Evolutionary conservation across 2,329 filamentous ascomycete genomes (phyloP), one percentile per base, ranked within the genome.

Genomic region (Beauveria medogensis): DNA sequence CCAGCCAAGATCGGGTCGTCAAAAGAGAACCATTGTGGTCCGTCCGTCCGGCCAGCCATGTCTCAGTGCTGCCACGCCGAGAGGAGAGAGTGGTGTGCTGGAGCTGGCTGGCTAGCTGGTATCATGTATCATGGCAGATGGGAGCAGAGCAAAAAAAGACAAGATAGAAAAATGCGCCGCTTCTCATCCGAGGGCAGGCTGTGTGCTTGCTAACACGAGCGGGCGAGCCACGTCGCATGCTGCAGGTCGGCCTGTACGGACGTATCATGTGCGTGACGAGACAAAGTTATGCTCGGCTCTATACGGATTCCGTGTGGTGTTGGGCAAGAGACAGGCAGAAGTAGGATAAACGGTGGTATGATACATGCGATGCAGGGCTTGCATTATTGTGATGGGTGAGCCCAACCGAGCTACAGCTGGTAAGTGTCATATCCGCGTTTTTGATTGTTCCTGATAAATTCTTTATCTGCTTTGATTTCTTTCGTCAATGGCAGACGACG

Each of bases 221-320:
- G 34, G 34, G 34, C 34, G 34, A 58, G 58, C 58, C 58, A 60
- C 58, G 58, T 60, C 24, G 58, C 58, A 53, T 60, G 50, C 46
- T 30, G 26, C 47, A 22, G 34, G 34, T 37, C 34, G 34, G 28
- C 22, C 40, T 28, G 52, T 50, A 37, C 34, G 5, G 6, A 37
- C 30, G 43, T 51, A 46, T 51, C 20, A 47, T 48, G 55, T 51
- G 41, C 24, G 43, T 20, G 37, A 46, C 50, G 57, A 47, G 34
- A 59, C 48, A 37, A 53, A 37, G 24, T 53, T 48, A 59, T 50
- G 30, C 28, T 8, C 28, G 43, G 28, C 12, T 24, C 30, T 57
- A 6, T 28, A 3, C 41, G 22, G 22, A 22, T 22, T 22, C 2
- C 22, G 34, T 37, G 34, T 16, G 12, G 34, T 37, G 34, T 37